Percentiles rank a stretch among this genome's conserved stretches.
Conservation (phyloP, 257 asterid genomes). For the Primulina huaijiensis region DNA sequence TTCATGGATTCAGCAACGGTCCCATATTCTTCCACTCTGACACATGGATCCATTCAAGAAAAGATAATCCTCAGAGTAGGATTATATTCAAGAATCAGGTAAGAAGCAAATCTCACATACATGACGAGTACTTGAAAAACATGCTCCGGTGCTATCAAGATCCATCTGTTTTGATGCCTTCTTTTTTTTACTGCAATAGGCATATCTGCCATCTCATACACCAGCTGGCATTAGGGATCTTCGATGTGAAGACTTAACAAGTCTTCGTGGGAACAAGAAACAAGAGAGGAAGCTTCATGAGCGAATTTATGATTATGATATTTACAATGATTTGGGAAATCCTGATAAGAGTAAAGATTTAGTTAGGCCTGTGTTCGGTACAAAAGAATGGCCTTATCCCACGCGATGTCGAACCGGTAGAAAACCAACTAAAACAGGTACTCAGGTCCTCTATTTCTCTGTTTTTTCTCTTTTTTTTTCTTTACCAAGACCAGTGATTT, state of each 20-base stretch:
- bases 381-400: constrained; percentile 80
- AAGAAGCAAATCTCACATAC: neutral
- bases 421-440: constrained; percentile 59
- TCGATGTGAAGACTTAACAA: constrained; percentile 57
- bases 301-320: constrained; percentile 76
- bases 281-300: constrained; percentile 73
- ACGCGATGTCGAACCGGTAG: constrained; percentile 90
- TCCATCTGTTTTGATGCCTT: neutral
- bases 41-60: constrained; percentile 88
- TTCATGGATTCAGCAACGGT: constrained; percentile 60
- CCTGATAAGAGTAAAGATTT: constrained; percentile 67
- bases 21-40: constrained; percentile 66
- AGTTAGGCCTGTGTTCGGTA: constrained; percentile 57
- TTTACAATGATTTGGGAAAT: constrained; percentile 81
- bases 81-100: constrained; percentile 81
- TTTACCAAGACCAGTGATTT: neutral
- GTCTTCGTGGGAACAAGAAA: constrained; percentile 67
- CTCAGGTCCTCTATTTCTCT: neutral
- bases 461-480: neutral
- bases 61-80: constrained; percentile 68
- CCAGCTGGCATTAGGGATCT: constrained; percentile 82
- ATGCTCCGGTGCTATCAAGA: neutral
- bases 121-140: neutral
- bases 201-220: constrained; percentile 79
- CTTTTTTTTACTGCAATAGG: constrained; percentile 33